phyloP scores from a whole-genome alignment of 257 asterid genomes.

The Voacanga thouarsii region DNA sequence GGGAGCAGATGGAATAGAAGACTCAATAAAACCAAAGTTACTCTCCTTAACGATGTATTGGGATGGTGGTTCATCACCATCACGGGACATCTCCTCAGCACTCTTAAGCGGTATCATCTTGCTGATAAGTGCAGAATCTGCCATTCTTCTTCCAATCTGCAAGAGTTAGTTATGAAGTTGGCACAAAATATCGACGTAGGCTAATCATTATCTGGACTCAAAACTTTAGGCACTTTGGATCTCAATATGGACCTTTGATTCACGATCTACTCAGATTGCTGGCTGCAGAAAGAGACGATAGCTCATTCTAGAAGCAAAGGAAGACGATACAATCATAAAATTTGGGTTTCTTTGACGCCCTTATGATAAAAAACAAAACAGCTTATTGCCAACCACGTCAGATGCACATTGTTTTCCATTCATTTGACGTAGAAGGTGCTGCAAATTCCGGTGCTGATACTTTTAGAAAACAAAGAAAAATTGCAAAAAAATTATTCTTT shows the following conservation, averaged over 20 bases:
- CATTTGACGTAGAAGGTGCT: too few relatives aligned
- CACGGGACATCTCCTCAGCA: conserved; percentile 10
- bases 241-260: background rate
- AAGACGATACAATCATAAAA: too few relatives aligned
- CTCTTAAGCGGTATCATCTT: background rate
- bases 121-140: background rate
- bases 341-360: too few relatives aligned
- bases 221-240: too few relatives aligned
- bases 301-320: too few relatives aligned
- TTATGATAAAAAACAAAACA: too few relatives aligned
- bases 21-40: conserved; percentile 4
- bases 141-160: background rate
- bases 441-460: too few relatives aligned
- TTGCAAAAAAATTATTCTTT: too few relatives aligned
- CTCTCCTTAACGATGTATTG: conserved; percentile 8
- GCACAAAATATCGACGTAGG: too few relatives aligned
- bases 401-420: too few relatives aligned
- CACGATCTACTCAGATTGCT: background rate
- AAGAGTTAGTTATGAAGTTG: background rate
- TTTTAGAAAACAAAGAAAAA: too few relatives aligned
- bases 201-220: background rate
- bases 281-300: background rate
- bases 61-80: conserved; percentile 14
- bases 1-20: conserved; percentile 17
- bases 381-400: too few relatives aligned